Percentiles rank a stretch among this genome's conserved stretches.
These are phyloP conservation scores for Plenodomus lindquistii DNA, from an alignment of 2,329 filamentous ascomycete species.

Conservation along the genomic window DNA sequence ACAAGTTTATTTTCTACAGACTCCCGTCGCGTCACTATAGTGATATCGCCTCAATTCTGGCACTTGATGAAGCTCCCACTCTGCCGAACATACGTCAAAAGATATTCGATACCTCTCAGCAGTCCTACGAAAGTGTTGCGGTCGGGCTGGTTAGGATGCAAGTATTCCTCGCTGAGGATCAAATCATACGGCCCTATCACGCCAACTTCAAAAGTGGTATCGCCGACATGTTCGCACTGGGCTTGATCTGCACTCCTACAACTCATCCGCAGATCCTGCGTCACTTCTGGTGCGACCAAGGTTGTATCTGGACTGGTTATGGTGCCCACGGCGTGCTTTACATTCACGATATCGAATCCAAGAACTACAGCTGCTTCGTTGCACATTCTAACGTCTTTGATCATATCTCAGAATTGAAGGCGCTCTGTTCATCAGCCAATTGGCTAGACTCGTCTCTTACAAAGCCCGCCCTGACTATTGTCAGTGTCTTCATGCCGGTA, in stretches of 20 bases:
- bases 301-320: background rate
- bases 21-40: too few species aligned
- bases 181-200: too few species aligned
- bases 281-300: background rate
- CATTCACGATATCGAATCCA: background rate
- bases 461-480: background rate
- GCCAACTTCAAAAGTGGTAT: too few species aligned
- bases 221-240: background rate
- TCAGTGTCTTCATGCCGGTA: background rate
- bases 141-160: background rate
- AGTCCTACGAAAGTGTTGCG: too few species aligned
- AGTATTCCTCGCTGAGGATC: too few species aligned
- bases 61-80: too few species aligned
- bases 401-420: background rate
- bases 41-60: too few species aligned
- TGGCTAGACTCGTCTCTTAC: background rate
- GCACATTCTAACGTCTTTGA: background rate
- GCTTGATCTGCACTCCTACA: background rate
- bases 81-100: too few species aligned
- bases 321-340: background rate
- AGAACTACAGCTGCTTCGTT: background rate
- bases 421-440: background rate
- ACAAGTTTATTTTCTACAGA: too few species aligned
- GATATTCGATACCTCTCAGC: too few species aligned
- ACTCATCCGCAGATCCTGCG: background rate